Base-by-base conservation (phyloP, 2,329 filamentous ascomycete species). In the Fusarium falciforme region DNA sequence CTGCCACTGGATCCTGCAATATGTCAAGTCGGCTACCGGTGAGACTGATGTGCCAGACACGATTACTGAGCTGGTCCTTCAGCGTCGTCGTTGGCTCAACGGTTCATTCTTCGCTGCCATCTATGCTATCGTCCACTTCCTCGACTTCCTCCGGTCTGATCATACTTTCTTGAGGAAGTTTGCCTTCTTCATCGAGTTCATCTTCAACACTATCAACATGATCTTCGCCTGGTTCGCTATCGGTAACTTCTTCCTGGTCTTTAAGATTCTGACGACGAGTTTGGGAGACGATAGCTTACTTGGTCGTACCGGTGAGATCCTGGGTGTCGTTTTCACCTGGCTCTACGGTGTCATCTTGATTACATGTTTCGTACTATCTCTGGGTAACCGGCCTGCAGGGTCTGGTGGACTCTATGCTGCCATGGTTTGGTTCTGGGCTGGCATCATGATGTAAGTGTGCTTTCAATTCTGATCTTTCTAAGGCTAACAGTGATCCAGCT, bases 161-260 rank as follows among this genome's bases (percentile, higher is more conserved):
- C 96, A 99, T 83, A 96, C 93, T 29, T 88, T 95, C 78, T 80
- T 97, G 47, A 91, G 96, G 77, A 98, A 98, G 83, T 85, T 96
- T 69, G 94, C 94, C 88, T 94, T 99, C 83, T 89, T 98, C 78
- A 84, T 98, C 76, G 96, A 99, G 82, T 98, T 98, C 82, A 86
- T 93, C 76, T 99, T 98, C 85, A 95, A 98, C 83, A 96, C 94
- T 1, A 89, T 96, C 83, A 97, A 94, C 87, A 98, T 98, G 94
- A 89, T 99, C 80, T 99, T 98, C 82, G 95, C 96, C 62, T 99
- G 96, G 96, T 98, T 99, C 81, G 94, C 93, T 78, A 96, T 98
- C 80, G 93, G 96, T 80, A 99, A 99, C 85, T 99, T 99, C 89
- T 99, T 98, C 89, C 86, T 99, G 80, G 96, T 99, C 77, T 99